These are phyloP conservation scores for Sideroxylon spinosum DNA, from an alignment of 179 eudicot genomes.

Conservation along the genomic window DNA sequence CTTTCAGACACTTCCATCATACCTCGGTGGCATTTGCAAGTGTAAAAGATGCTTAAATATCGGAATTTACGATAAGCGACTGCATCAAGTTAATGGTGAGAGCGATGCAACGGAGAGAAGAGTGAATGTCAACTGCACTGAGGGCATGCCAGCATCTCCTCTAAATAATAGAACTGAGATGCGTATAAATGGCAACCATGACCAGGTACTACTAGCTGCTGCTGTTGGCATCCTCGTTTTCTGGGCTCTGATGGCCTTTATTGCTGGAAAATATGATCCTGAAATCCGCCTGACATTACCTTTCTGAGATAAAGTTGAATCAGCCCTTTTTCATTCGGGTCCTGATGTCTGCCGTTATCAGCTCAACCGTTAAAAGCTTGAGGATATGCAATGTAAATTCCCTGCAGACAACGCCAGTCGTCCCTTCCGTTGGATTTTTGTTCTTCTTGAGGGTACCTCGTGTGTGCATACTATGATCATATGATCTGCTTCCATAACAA, in stretches of 20 bases:
- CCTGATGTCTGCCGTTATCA: too few relatives aligned
- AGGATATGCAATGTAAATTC: too few relatives aligned
- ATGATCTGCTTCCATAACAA: too few relatives aligned
- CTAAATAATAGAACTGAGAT: slow-evolving; percentile 28
- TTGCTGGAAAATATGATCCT: slow-evolving; percentile 45
- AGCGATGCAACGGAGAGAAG: slow-evolving; percentile 18
- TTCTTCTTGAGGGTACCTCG: too few relatives aligned
- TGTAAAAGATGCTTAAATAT: slow-evolving; percentile 50
- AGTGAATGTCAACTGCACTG: slow-evolving; percentile 22
- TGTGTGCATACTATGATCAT: too few relatives aligned
- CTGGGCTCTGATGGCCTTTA: slow-evolving; percentile 52
- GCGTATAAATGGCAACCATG: slow-evolving; percentile 29
- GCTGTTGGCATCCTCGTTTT: slow-evolving; percentile 64
- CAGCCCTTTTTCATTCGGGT: background rate
- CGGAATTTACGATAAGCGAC: slow-evolving; percentile 15
- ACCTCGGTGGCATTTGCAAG: slow-evolving; percentile 63
- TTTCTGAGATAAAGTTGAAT: slow-evolving; percentile 24
- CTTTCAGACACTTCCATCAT: slow-evolving; percentile 53
- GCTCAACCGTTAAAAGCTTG: too few relatives aligned
- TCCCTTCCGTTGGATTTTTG: too few relatives aligned
- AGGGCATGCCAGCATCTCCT: slow-evolving; percentile 26
- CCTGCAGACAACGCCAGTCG: too few relatives aligned
- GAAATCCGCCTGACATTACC: slow-evolving; percentile 37
- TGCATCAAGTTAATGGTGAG: slow-evolving; percentile 17
- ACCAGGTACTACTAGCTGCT: slow-evolving; percentile 48